Conservation (phyloP, 2,329 filamentous ascomycete species). For the Cladosporium colombiae region DNA sequence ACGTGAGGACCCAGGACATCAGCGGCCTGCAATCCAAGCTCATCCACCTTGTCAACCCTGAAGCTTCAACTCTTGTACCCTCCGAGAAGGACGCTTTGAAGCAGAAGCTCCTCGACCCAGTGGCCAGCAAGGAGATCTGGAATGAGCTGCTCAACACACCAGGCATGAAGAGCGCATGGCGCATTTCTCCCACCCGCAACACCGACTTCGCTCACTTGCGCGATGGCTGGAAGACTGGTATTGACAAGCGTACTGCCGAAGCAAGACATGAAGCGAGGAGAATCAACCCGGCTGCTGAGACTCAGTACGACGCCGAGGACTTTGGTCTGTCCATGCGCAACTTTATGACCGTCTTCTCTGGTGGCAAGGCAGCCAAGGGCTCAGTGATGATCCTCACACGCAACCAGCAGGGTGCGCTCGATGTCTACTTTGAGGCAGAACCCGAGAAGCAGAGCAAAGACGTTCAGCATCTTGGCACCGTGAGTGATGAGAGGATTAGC, state of each 20-base stretch:
- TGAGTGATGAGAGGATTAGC: conserved; percentile 77
- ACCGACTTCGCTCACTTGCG: conserved; percentile 92
- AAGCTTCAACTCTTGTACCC: conserved; percentile 79
- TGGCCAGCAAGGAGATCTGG: conserved; percentile 73
- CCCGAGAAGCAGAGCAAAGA: conserved; percentile 40
- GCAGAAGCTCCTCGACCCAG: conserved; percentile 67
- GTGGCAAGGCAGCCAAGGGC: conserved; percentile 74
- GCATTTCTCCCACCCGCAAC: conserved; percentile 86
- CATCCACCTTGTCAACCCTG: conserved; percentile 71
- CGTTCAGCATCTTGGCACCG: conserved; percentile 64
- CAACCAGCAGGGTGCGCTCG: conserved; percentile 64
- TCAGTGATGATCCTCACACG: conserved; percentile 74
- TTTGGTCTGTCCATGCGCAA: conserved; percentile 75
- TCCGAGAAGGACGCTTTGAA: conserved; percentile 76
- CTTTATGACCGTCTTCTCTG: conserved; percentile 81
- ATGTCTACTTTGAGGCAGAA: conserved; percentile 63
- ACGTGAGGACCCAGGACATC: conserved; percentile 82
- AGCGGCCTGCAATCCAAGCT: conserved; percentile 76
- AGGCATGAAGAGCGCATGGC: conserved; percentile 73
- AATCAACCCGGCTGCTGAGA: conserved; percentile 33
- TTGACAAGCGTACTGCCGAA: conserved; percentile 70
- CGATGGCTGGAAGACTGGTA: conserved; percentile 85
- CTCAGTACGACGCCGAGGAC: conserved; percentile 66
- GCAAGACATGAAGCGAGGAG: conserved; percentile 47
- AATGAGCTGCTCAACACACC: conserved; percentile 65